These are phyloP conservation scores for Anthracocystis walkeri DNA, from an alignment of 1,284 basidiomycete species.

Conservation along the genomic window DNA sequence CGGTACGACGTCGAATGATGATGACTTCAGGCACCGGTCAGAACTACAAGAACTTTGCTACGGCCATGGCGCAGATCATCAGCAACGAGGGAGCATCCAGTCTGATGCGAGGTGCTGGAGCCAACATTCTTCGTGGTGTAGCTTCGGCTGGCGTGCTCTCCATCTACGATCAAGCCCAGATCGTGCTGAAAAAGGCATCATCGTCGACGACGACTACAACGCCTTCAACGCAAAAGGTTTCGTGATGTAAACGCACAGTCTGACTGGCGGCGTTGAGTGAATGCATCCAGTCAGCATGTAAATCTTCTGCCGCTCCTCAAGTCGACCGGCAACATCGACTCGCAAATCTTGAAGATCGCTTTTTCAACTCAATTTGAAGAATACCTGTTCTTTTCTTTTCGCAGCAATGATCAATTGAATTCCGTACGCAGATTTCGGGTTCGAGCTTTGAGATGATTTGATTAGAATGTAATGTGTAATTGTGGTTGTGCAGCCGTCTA, in stretches of 20 bases:
- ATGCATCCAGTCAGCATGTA: too few relatives aligned
- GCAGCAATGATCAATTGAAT: too few relatives aligned
- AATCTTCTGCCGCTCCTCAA: too few relatives aligned
- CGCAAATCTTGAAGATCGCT: too few relatives aligned
- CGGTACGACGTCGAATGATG: too few relatives aligned
- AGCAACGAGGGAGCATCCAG: neutral
- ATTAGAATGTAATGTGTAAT: neutral
- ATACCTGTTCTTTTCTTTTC: too few relatives aligned
- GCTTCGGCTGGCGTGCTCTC: neutral
- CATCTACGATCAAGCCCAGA: neutral
- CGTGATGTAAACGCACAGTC: neutral
- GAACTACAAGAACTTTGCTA: too few relatives aligned
- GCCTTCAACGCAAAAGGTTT: neutral
- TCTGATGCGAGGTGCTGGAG: neutral
- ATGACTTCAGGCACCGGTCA: too few relatives aligned
- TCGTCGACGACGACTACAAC: neutral
- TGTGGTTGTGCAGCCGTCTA: constrained; percentile 1
- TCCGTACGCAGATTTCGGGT: too few relatives aligned
- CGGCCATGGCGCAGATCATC: neutral
- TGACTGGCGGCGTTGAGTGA: too few relatives aligned
- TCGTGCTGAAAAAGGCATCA: neutral
- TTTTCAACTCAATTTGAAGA: too few relatives aligned
- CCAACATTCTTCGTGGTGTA: neutral
- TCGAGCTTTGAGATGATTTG: neutral
- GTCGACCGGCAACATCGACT: too few relatives aligned